Evolutionary conservation across 768 basidiomycete genomes (phyloP), one percentile per base, ranked within the genome.

Genomic region (Tephrocybe sp.): DNA sequence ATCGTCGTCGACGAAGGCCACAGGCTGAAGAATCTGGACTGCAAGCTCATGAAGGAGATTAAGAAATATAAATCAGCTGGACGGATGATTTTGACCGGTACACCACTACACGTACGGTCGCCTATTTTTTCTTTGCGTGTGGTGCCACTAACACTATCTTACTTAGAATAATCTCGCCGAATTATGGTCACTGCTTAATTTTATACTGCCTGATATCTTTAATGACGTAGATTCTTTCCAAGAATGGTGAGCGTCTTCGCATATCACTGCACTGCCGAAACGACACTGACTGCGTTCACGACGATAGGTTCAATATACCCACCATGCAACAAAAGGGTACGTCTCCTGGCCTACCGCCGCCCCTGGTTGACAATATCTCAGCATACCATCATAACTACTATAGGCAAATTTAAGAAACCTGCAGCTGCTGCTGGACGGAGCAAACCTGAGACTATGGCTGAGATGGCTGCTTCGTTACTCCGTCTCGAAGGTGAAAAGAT

Each of bases 1-100:
- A 91, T 98, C 63, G 91, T 98, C 51, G 95, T 99, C 2, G 92
- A 94, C 63, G 92, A 95, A 68, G 92, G 95, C 0, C 97, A 99
- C 67, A 76, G 95, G 19, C 66, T 99, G 63, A 98, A 98, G 74
- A 99, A 99, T 60, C 74, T 95, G 50, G 82, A 97, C 60, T 93
- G 92, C 67, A 86, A 82, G 70, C 79, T 97, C 13, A 90, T 97
- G 68, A 77, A 78, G 50, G 92, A 95, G 65, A 87, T 99, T 57
- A 94, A 94, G 70, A 82, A 83, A 59, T 94, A 93, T 62, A 71
- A 73, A 1, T 84, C 84, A 46, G 91, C 88, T 0, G 91, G 92
- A 34, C 74, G 97, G 40, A 88, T 97, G 81, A 88, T 99, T 50
- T 69, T 99, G 53, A 98, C 94, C 0, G 97, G 97, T 24, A 99